Percentiles rank a stretch among this genome's conserved stretches.
phyloP scores from a whole-genome alignment of 164 flowering plant genomes.

The Vitis amurensis region DNA sequence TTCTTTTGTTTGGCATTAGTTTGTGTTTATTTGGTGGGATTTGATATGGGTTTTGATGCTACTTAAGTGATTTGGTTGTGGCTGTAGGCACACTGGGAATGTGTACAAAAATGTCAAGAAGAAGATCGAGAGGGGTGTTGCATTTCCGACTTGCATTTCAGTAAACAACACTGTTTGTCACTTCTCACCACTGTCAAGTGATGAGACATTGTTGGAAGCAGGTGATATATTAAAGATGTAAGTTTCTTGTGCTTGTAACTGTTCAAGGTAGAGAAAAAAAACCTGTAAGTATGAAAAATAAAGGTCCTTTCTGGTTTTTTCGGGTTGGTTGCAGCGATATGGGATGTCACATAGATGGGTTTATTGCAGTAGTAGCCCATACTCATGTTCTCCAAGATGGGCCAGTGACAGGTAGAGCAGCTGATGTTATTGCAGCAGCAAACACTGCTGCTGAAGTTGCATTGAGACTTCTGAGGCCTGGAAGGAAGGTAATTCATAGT shows the following conservation, averaged over 20 bases:
- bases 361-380: conserved; percentile 88
- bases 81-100: conserved; percentile 71
- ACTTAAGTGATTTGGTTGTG: background rate
- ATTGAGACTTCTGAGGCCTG: conserved; percentile 87
- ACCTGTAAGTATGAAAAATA: background rate
- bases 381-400: conserved; percentile 87
- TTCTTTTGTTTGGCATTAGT: background rate
- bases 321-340: conserved; percentile 59
- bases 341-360: conserved; percentile 97
- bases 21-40: no score
- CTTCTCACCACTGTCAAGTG: conserved; percentile 91
- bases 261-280: no score
- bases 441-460: conserved; percentile 97
- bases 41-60: background rate
- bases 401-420: conserved; percentile 82
- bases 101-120: conserved; percentile 93
- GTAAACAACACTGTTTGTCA: conserved; percentile 88
- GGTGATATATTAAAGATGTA: conserved; percentile 91
- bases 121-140: conserved; percentile 92
- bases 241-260: conserved; percentile 11
- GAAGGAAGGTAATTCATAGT: conserved; percentile 61
- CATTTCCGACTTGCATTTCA: conserved; percentile 92
- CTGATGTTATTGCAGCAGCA: conserved; percentile 93
- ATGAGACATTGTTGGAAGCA: conserved; percentile 68
- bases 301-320: background rate